Percentiles rank a stretch among this genome's conserved stretches.
These are phyloP conservation scores for Hortiboletus campestris DNA, from an alignment of 768 basidiomycete species.

Conservation along the genomic window DNA sequence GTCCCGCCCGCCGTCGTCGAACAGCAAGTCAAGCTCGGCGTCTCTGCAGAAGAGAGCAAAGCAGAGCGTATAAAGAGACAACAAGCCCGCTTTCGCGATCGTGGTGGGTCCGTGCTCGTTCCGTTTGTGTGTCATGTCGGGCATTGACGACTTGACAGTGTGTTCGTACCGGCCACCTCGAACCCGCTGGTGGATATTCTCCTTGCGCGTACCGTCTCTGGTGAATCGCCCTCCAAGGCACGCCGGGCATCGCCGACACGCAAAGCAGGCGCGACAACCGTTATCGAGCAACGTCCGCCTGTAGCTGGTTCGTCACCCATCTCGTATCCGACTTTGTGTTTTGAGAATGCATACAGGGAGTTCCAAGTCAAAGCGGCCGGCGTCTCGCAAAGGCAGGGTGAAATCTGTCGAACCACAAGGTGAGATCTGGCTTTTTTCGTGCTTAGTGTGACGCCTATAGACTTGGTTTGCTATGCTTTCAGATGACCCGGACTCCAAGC, in stretches of 20 bases:
- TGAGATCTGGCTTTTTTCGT: background rate
- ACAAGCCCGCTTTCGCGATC: constrained; percentile 65
- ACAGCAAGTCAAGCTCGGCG: constrained; percentile 25
- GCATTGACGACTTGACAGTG: constrained; percentile 34
- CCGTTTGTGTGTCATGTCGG: background rate
- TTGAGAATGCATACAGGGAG: constrained; percentile 9
- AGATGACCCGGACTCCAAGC: background rate
- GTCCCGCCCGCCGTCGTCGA: constrained; percentile 4
- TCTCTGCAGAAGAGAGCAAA: constrained; percentile 57
- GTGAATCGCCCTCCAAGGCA: constrained; percentile 45
- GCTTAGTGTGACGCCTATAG: background rate
- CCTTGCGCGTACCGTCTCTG: constrained; percentile 46
- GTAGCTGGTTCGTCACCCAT: constrained; percentile 14
- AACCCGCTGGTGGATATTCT: constrained; percentile 54
- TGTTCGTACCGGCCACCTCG: constrained; percentile 50
- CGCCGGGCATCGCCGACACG: background rate
- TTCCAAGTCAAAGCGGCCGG: constrained; percentile 7
- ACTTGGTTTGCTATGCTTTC: background rate
- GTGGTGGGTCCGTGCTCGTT: constrained; percentile 51
- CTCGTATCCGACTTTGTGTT: background rate
- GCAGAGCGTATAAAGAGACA: constrained; percentile 59
- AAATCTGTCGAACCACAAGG: constrained; percentile 5
- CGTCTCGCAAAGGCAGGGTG: constrained; percentile 9
- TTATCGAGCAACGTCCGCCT: background rate
- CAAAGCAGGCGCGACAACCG: no score